Percentiles rank a stretch among this genome's conserved stretches.
Evolutionary conservation across 2,329 filamentous ascomycete species (phyloP).

Genomic region (Drechmeria coniospora): DNA sequence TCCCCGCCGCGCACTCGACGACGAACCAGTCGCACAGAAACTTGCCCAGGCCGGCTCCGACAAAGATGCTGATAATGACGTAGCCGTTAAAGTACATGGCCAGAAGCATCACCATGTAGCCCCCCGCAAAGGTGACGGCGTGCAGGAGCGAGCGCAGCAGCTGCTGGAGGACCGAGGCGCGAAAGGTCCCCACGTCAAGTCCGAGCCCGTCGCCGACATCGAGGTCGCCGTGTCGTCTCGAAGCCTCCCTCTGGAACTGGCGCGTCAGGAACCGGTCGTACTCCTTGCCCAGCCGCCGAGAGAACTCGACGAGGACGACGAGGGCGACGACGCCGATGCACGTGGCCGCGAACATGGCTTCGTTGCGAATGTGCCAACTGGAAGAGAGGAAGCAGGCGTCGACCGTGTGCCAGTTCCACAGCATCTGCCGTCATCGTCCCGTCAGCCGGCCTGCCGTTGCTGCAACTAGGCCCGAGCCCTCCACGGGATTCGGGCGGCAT

Average conservation of each 20-base stretch:
- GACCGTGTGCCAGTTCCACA: constrained; percentile 65
- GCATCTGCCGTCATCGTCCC: too few relatives aligned
- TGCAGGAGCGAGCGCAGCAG: constrained; percentile 49
- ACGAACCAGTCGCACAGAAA: constrained; percentile 39
- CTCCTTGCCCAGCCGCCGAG: constrained; percentile 55
- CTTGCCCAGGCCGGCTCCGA: constrained; percentile 35
- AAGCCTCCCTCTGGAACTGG: constrained; percentile 22
- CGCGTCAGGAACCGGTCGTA: constrained; percentile 53
- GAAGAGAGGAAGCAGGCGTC: constrained; percentile 56
- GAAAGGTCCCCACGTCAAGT: constrained; percentile 18
- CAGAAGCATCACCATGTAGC: constrained; percentile 62
- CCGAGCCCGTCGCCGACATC: constrained; percentile 8
- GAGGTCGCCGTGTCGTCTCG: constrained; percentile 9
- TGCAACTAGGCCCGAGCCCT: too few relatives aligned
- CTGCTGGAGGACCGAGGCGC: constrained; percentile 50
- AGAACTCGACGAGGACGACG: constrained; percentile 53
- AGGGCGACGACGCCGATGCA: constrained; percentile 64
- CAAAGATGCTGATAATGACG: constrained; percentile 63
- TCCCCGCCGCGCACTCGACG: constrained; percentile 15
- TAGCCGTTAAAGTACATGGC: constrained; percentile 53
- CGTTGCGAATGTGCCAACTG: constrained; percentile 56
- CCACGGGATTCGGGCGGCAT: too few relatives aligned
- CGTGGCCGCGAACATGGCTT: constrained; percentile 59
- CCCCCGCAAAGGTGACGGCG: constrained; percentile 54
- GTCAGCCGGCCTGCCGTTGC: too few relatives aligned